Conservation (phyloP, 2,329 filamentous ascomycete genomes). For the Trichoderma asperellum region DNA sequence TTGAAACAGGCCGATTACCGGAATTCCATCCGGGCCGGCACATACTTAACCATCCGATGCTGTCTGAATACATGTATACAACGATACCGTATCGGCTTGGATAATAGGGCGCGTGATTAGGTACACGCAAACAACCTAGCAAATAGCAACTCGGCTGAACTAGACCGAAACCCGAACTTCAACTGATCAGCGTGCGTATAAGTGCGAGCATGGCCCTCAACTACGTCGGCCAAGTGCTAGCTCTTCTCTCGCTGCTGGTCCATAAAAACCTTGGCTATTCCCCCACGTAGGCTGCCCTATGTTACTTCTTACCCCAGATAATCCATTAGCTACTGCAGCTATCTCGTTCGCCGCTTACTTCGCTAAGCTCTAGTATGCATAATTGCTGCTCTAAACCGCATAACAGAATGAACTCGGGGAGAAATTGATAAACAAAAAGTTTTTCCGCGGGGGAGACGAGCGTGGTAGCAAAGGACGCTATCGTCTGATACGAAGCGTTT, state of each 20-base stretch:
- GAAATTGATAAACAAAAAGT: background rate
- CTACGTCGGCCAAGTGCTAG: background rate
- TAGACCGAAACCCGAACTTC: slow-evolving; percentile 2
- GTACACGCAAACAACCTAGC: background rate
- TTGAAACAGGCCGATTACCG: background rate
- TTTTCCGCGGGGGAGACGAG: background rate
- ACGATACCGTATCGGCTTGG: background rate
- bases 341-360: background rate
- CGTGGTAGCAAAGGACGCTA: background rate
- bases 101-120: background rate
- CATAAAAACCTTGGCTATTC: background rate
- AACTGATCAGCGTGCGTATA: background rate
- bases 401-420: background rate
- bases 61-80: background rate
- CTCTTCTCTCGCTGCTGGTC: background rate
- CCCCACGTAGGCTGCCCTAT: slow-evolving; percentile 23
- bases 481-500: slow-evolving; percentile 10
- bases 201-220: background rate
- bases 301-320: slow-evolving; percentile 2
- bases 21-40: background rate
- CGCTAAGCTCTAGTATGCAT: background rate
- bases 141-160: background rate
- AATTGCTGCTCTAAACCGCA: background rate
- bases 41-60: background rate
- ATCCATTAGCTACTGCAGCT: background rate